Base-by-base conservation (phyloP, 805 yeast species). In the Metschnikowia lunata region DNA sequence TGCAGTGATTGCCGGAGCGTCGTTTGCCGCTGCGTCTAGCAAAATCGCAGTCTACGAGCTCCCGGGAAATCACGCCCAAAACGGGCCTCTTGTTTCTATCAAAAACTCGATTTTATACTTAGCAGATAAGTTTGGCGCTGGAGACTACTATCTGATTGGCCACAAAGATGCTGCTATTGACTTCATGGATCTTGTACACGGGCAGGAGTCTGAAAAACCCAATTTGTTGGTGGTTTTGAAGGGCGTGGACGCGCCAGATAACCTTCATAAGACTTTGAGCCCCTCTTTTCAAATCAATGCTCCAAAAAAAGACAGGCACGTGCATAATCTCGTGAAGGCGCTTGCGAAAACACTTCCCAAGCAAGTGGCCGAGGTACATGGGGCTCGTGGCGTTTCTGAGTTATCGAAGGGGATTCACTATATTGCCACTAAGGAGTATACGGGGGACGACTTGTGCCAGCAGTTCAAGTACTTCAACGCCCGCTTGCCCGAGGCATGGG, bases 101-200 rank as follows among this genome's bases (percentile, higher is more conserved):
- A 45, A 56, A 26, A 70, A 69, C 39, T 71, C 77, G 2, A 56
- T 66, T 29, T 56, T 68, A 43, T 73, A 71, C 52, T 65, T 76
- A 48, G 73, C 78, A 32, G 78, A 75, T 50, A 67, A 64, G 44
- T 64, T 73, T 41, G 76, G 66, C 18, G 63, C 71, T 23, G 64
- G 73, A 18, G 65, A 63, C 18, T 58, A 59, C 46, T 69, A 66
- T 49, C 54, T 59, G 29, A 45, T 74, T 34, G 55, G 55, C 34
- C 39, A 39, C 35, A 67, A 66, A 18, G 52, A 58, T n/a, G 49
- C 56, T 18, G 61, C 64, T 27, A 50, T 63, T 35, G 58, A 63
- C 13, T 61, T 66, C 42, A 46, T 65, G 29, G 58, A 58, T 13
- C 37, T 47, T 10, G 45, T 51, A 11, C 55, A 56, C 37, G 47